phyloP scores from a whole-genome alignment of 2,329 filamentous ascomycete genomes.

The Tetracladium maxilliforme region DNA sequence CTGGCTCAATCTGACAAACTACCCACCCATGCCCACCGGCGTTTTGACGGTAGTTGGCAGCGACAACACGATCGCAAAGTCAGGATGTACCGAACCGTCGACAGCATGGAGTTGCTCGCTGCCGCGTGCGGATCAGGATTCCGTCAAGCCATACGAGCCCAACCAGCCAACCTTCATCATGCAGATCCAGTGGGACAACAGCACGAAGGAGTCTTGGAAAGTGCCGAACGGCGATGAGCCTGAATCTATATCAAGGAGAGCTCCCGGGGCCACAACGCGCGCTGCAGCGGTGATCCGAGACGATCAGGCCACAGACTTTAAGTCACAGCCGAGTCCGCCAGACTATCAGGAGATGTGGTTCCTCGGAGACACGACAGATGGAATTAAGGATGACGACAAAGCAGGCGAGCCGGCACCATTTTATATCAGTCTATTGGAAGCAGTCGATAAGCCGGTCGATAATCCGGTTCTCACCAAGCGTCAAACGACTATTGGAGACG shows the following conservation, averaged over 20 bases:
- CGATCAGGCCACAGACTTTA: slow-evolving; percentile 19
- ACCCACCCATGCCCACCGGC: slow-evolving; percentile 75
- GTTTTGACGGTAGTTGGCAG: slow-evolving; percentile 65
- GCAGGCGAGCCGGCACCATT: slow-evolving; percentile 81
- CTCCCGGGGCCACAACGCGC: slow-evolving; percentile 4
- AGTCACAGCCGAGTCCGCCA: slow-evolving; percentile 40
- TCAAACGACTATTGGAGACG: slow-evolving; percentile 3
- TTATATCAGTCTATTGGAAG: slow-evolving; percentile 59
- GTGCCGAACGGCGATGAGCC: no score
- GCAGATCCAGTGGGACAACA: slow-evolving; percentile 60
- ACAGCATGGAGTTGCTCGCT: slow-evolving; percentile 79
- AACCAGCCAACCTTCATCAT: slow-evolving; percentile 68
- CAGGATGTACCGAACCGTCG: slow-evolving; percentile 55
- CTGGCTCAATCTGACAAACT: slow-evolving; percentile 78
- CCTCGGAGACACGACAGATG: slow-evolving; percentile 74
- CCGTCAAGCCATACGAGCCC: slow-evolving; percentile 44
- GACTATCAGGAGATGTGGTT: slow-evolving; percentile 65
- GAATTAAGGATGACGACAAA: slow-evolving; percentile 48
- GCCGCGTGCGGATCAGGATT: slow-evolving; percentile 61
- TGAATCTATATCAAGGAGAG: no score
- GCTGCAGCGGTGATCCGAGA: slow-evolving; percentile 7
- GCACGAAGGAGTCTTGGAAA: slow-evolving; percentile 17
- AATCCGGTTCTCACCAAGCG: slow-evolving; percentile 8
- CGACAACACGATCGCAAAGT: slow-evolving; percentile 46
- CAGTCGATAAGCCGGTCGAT: slow-evolving; percentile 19